A percentile compares a stretch with the other conserved stretches of the same genome.
phyloP scores from a whole-genome alignment of 2,329 filamentous ascomycete genomes.

The Penicillium nordicum region DNA sequence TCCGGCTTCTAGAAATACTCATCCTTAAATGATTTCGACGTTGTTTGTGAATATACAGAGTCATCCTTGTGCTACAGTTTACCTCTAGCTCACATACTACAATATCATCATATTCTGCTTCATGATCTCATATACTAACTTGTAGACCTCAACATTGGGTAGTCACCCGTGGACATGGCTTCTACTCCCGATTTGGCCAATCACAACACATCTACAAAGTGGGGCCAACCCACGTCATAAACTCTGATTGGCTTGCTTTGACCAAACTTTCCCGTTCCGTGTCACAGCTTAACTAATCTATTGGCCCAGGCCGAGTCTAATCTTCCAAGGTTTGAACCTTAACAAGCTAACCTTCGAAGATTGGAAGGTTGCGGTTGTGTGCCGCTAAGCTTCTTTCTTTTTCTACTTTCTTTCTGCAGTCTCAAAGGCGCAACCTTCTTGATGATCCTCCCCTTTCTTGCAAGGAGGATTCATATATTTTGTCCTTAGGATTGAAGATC shows the following conservation, averaged over 20 bases:
- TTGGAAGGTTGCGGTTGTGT: neutral
- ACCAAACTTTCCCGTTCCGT: neutral
- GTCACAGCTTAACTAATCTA: neutral
- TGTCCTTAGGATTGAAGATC: neutral
- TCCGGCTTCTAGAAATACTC: no score
- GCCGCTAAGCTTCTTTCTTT: neutral
- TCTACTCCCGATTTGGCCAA: neutral
- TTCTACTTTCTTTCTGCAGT: neutral
- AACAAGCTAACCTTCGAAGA: neutral
- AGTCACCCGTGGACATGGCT: neutral
- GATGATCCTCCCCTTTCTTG: neutral
- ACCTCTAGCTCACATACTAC: neutral
- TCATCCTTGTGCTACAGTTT: neutral
- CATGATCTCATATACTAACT: neutral
- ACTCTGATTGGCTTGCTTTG: neutral
- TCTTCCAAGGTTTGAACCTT: neutral
- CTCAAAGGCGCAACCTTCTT: neutral
- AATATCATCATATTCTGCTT: neutral
- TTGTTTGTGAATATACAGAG: no score
- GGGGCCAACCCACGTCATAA: rapidly evolving
- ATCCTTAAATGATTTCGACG: no score
- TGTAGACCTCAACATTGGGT: neutral
- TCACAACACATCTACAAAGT: neutral
- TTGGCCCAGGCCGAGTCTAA: neutral
- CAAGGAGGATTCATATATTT: neutral